Conservation (phyloP, 1,139 yeast species). For the Geotrichum europaeum region DNA sequence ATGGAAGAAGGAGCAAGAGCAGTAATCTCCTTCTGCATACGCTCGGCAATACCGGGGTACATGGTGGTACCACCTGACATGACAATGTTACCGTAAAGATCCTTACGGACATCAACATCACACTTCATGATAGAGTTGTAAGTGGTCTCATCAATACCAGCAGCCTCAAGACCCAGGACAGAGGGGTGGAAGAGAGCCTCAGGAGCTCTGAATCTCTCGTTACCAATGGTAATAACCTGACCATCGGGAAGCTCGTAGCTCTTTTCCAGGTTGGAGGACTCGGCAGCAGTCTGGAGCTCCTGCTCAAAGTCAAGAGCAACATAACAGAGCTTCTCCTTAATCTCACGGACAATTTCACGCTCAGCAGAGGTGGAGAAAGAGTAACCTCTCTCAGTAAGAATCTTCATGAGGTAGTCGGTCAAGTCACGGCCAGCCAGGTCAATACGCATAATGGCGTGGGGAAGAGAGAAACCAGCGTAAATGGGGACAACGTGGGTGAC, state of each 20-base stretch:
- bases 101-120: constrained; percentile 98
- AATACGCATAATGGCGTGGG: constrained; percentile 97
- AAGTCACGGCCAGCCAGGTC: constrained; percentile 99
- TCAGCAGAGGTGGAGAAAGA: constrained; percentile 98
- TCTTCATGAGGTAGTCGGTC: constrained; percentile 98
- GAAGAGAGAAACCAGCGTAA: constrained; percentile 98
- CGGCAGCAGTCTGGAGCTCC: constrained; percentile 98
- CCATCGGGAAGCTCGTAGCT: constrained; percentile 99
- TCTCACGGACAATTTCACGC: constrained; percentile 99
- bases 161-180: constrained; percentile 94
- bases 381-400: constrained; percentile 97
- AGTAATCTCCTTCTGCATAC: constrained; percentile 99
- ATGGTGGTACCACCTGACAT: constrained; percentile 99
- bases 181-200: constrained; percentile 99
- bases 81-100: constrained; percentile 97
- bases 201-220: constrained; percentile 99
- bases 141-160: constrained; percentile 99
- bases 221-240: constrained; percentile 98
- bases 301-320: constrained; percentile 95
- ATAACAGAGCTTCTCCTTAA: constrained; percentile 98
- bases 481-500: constrained; percentile 99
- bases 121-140: constrained; percentile 99
- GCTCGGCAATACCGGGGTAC: constrained; percentile 99
- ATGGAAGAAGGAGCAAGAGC: constrained; percentile 99
- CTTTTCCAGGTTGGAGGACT: constrained; percentile 96